These are phyloP conservation scores for Gossypium davidsonii DNA, from an alignment of 441 rosid genomes.

Conservation along the genomic window DNA sequence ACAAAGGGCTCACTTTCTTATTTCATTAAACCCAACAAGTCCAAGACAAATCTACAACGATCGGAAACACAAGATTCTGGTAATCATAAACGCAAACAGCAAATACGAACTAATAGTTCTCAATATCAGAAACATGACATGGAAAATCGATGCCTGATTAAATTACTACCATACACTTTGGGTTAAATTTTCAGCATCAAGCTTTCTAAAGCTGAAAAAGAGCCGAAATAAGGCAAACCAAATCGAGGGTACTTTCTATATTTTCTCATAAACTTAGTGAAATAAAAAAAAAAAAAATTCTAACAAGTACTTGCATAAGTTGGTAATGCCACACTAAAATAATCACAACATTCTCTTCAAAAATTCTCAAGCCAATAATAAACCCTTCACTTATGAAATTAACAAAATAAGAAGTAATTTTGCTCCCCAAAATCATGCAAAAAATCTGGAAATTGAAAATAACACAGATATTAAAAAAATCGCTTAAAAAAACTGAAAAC, in stretches of 20 bases:
- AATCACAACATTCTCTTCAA: background rate
- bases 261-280: background rate
- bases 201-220: background rate
- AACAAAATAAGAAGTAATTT: background rate
- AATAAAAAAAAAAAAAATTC: background rate
- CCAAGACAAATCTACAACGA: background rate
- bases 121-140: background rate
- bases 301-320: background rate
- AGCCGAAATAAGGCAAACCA: background rate
- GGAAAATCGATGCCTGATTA: background rate
- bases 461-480: background rate
- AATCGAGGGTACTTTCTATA: background rate
- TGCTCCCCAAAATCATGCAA: slow-evolving; percentile 13
- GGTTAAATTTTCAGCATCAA: background rate
- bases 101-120: background rate
- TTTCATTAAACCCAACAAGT: background rate
- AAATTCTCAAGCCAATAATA: background rate
- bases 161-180: background rate
- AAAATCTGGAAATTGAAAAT: slow-evolving; percentile 15
- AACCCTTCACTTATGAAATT: background rate
- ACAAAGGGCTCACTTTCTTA: too few species aligned
- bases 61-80: background rate
- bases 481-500: background rate
- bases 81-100: background rate
- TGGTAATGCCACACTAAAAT: background rate